Evolutionary conservation across 2,329 filamentous ascomycete species (phyloP), one percentile per base, ranked within the genome.

Genomic region (Aureobasidium subglaciale): DNA sequence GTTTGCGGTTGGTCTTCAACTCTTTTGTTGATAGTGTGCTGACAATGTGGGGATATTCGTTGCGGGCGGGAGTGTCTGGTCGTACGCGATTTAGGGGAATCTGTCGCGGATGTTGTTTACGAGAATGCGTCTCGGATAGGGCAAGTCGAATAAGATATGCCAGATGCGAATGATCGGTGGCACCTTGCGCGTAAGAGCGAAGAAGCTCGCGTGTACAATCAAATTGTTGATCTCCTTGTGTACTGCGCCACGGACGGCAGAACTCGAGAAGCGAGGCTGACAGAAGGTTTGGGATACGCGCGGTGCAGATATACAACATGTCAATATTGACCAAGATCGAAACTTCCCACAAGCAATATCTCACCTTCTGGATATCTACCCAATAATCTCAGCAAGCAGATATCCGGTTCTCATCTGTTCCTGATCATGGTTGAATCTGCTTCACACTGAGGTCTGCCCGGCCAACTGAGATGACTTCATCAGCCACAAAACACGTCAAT

Each of bases 1-100:
- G 48, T 41, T n/a, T 9, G 32, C 16, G 34, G 32, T 5, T 6
- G 32, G 32, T n/a, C n/a, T n/a, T n/a, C n/a, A 22, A 50, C 22
- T 38, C 22, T 9, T 50, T 29, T 40, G 34, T 50, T 25, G 30
- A 48, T 35, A 30, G 45, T 48, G 45, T 50, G 46, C 46, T 50
- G 46, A 50, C 46, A 50, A 35, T 48, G 43, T 48, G 43, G 43
- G 43, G 43, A 48, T 34, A 35, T 13, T n/a, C 4, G 22, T 29
- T 38, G 46, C 46, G 46, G 45, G 20, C 45, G 43, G 24, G 34
- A 50, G 34, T 50, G 22, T 27, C 9, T 50, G 13, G 29, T 27
- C 22, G 46, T 38, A 24, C 46, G 34, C 20, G 34, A 27, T 24
- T 50, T 34, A 18, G 46, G 46, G 32, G n/a, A 27, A 50, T 50